Conservation (phyloP, 257 asterid genomes). For the Ilex aquifolium region DNA sequence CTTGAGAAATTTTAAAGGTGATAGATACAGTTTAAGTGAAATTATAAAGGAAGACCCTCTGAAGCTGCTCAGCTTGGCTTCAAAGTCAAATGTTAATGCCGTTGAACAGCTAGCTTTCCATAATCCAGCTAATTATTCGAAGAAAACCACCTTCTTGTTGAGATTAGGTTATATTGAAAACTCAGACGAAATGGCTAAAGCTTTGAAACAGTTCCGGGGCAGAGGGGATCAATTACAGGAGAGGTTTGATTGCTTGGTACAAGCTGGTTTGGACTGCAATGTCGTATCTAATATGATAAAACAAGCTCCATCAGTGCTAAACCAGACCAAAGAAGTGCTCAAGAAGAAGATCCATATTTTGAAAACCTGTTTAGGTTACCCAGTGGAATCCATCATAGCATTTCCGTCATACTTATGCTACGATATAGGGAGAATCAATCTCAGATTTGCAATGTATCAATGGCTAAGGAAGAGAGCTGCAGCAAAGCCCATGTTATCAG, state of each 20-base stretch:
- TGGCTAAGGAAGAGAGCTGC: constrained; percentile 79
- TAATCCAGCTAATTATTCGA: constrained; percentile 43
- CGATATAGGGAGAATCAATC: constrained; percentile 57
- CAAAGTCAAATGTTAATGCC: constrained; percentile 32
- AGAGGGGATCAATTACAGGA: constrained; percentile 92
- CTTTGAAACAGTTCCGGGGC: constrained; percentile 70
- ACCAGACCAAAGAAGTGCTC: constrained; percentile 64
- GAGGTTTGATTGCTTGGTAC: constrained; percentile 75
- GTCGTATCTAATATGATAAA: constrained; percentile 60
- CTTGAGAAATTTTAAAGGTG: constrained; percentile 45
- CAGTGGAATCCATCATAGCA: constrained; percentile 53
- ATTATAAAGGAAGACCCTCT: constrained; percentile 47
- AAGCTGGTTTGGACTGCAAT: constrained; percentile 71
- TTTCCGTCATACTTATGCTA: constrained; percentile 80
- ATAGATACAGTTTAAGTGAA: constrained; percentile 39
- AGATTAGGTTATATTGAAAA: constrained; percentile 73
- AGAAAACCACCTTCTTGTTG: constrained; percentile 51
- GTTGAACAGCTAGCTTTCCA: constrained; percentile 34
- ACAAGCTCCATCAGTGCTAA: constrained; percentile 59
- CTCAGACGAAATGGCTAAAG: constrained; percentile 84
- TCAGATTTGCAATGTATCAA: constrained; percentile 64
- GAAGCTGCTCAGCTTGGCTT: constrained; percentile 49
- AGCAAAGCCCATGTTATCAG: constrained; percentile 61
- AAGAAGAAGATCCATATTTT: constrained; percentile 53
- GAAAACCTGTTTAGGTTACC: constrained; percentile 55